Evolutionary conservation across 2,329 filamentous ascomycete genomes (phyloP).

Genomic region (Emergomyces orientalis): DNA sequence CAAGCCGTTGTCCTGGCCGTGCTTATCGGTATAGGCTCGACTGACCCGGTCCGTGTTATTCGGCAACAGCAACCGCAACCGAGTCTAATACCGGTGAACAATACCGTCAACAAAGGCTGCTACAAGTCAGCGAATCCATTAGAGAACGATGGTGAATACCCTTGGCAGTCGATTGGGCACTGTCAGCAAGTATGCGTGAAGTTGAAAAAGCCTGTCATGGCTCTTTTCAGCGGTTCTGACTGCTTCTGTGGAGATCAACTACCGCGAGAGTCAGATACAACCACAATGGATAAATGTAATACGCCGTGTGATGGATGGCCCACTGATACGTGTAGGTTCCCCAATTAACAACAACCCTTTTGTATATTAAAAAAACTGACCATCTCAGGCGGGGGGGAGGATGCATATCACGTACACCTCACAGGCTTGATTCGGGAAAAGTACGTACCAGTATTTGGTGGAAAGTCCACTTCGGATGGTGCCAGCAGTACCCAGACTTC

Average conservation of each 20-base stretch:
- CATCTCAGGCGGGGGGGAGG: constrained; percentile 47
- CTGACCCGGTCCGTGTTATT: constrained; percentile 14
- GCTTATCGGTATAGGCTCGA: constrained; percentile 18
- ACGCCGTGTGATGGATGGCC: constrained; percentile 56
- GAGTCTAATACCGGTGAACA: not conserved
- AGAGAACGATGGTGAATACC: constrained; percentile 39
- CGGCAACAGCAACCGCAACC: constrained; percentile 1
- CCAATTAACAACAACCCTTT: not conserved
- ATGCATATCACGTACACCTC: constrained; percentile 43
- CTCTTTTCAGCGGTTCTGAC: constrained; percentile 48
- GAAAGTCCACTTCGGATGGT: constrained; percentile 24
- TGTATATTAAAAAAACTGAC: constrained; percentile 17
- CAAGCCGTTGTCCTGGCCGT: constrained; percentile 22
- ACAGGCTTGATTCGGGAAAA: constrained; percentile 40
- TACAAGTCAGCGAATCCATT: constrained; percentile 42
- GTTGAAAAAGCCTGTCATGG: constrained; percentile 50
- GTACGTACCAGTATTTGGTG: constrained; percentile 20
- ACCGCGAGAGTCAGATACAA: constrained; percentile 49
- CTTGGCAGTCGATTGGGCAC: constrained; percentile 47
- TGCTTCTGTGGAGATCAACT: constrained; percentile 68
- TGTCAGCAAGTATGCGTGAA: constrained; percentile 46
- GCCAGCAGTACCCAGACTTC: constrained; percentile 36
- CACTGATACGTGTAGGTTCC: constrained; percentile 53
- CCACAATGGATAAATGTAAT: constrained; percentile 53
- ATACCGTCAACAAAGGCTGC: constrained; percentile 40